A percentile compares a stretch with the other conserved stretches of the same genome.
Conservation (phyloP, 1,284 basidiomycete genomes). For the Malassezia psittaci region DNA sequence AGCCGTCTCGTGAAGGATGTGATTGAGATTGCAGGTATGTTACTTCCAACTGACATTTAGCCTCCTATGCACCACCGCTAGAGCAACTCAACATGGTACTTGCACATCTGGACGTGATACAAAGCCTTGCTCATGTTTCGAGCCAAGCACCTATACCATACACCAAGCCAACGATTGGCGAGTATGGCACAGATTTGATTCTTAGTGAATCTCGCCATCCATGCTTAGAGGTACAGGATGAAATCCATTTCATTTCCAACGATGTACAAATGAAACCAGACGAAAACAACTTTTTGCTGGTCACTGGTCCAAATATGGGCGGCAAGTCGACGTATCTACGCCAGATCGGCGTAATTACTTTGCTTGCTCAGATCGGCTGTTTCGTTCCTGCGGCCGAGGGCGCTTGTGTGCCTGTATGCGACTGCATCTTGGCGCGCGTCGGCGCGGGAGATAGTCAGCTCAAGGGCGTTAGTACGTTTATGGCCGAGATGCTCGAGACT, state of each 20-base stretch:
- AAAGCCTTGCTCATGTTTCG: slow-evolving; percentile 80
- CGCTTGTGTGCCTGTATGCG: slow-evolving; percentile 81
- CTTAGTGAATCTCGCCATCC: slow-evolving; percentile 61
- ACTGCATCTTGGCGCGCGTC: slow-evolving; percentile 89
- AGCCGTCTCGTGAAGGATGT: slow-evolving; percentile 81
- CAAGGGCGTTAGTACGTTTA: slow-evolving; percentile 96
- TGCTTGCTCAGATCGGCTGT: slow-evolving; percentile 90
- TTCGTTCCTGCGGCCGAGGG: slow-evolving; percentile 64
- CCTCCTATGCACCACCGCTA: slow-evolving; percentile 57
- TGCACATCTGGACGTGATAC: slow-evolving; percentile 81
- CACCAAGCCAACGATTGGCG: slow-evolving; percentile 59
- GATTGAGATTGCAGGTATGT: slow-evolving; percentile 69
- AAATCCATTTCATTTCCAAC: slow-evolving; percentile 88
- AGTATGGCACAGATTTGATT: slow-evolving; percentile 27
- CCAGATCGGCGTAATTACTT: slow-evolving; percentile 78
- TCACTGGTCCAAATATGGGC: slow-evolving; percentile 54
- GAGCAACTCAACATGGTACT: slow-evolving; percentile 78
- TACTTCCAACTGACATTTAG: slow-evolving; percentile 52
- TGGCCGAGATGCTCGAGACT: slow-evolving; percentile 98
- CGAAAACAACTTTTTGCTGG: slow-evolving; percentile 74
- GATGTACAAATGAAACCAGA: slow-evolving; percentile 74
- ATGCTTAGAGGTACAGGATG: slow-evolving; percentile 91
- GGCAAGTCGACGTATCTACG: slow-evolving; percentile 41
- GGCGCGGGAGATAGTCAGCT: slow-evolving; percentile 95
- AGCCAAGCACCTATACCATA: slow-evolving; percentile 76